Conservation (phyloP, 129 eudicot species). For the Erigeron canadensis region DNA sequence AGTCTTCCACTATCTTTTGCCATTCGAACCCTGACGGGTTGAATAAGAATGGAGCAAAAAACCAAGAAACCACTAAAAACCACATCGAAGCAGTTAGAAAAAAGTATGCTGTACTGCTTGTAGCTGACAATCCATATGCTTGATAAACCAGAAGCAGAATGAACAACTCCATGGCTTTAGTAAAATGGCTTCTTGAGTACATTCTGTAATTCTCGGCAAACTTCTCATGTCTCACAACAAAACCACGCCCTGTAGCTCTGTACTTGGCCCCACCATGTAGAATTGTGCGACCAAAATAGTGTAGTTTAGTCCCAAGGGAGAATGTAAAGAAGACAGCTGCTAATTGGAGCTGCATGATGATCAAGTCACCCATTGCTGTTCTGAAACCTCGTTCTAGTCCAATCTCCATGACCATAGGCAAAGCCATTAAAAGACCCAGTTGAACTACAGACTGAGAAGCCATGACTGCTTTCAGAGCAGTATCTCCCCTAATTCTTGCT, state of each 20-base stretch:
- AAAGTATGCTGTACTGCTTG: conserved; percentile 33
- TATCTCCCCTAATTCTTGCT: conserved; percentile 70
- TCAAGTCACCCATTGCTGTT: conserved; percentile 74
- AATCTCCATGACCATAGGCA: conserved; percentile 98
- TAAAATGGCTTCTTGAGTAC: conserved; percentile 98
- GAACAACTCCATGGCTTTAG: conserved; percentile 77
- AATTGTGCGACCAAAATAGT: conserved; percentile 87
- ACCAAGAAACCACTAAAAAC: conserved; percentile 84
- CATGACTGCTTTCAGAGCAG: conserved; percentile 72
- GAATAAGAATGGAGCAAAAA: conserved; percentile 95
- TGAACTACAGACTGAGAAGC: conserved; percentile 91
- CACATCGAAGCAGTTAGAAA: conserved; percentile 76
- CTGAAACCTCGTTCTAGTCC: conserved; percentile 93
- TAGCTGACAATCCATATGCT: conserved; percentile 50
- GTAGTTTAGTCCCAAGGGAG: conserved; percentile 93
- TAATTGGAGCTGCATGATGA: conserved; percentile 90
- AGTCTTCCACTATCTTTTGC: conserved; percentile 97
- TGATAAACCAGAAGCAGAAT: conserved; percentile 67
- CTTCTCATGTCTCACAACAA: conserved; percentile 92
- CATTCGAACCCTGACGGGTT: conserved; percentile 98
- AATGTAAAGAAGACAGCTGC: conserved; percentile 94
- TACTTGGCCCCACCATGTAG: conserved; percentile 97
- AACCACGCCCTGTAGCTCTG: conserved; percentile 99
- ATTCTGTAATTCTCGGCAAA: conserved; percentile 97
- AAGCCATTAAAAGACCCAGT: conserved; percentile 79